phyloP scores from a whole-genome alignment of 208 protist species.

The Leptomonas pyrrhocoris region DNA sequence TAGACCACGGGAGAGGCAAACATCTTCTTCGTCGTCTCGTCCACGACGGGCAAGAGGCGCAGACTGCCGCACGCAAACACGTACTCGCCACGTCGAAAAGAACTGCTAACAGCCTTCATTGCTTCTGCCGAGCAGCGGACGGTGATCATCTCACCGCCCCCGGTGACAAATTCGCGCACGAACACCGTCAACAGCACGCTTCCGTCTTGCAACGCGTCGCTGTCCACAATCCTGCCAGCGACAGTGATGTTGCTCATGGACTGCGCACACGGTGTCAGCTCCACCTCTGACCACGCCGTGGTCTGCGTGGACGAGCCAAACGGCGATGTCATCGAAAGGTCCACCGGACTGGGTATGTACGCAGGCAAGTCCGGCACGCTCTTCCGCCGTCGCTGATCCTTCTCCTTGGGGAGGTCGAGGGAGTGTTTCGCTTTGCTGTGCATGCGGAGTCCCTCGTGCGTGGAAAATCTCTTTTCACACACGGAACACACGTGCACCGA shows the following conservation, averaged over 20 bases:
- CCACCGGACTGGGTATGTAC: constrained; percentile 89
- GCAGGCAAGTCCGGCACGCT: constrained; percentile 55
- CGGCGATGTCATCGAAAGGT: constrained; percentile 81
- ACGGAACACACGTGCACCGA: constrained; percentile 54
- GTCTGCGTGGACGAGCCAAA: constrained; percentile 48
- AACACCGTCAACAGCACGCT: constrained; percentile 56
- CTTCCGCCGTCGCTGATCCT: constrained; percentile 8
- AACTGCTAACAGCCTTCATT: constrained; percentile 9
- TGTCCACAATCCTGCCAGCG: constrained; percentile 50
- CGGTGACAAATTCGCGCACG: constrained; percentile 36
- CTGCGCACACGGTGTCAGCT: constrained; percentile 72
- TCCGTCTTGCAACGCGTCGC: constrained; percentile 31
- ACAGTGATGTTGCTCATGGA: constrained; percentile 78
- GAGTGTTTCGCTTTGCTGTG: constrained; percentile 85
- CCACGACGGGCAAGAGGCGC: constrained; percentile 56
- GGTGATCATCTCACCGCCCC: constrained; percentile 55
- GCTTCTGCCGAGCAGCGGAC: constrained; percentile 51
- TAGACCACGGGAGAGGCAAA: constrained; percentile 68
- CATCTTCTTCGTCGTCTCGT: constrained; percentile 53
- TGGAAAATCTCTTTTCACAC: constrained; percentile 71
- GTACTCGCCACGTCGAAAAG: constrained; percentile 41
- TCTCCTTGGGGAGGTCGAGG: constrained; percentile 46
- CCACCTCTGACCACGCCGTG: constrained; percentile 67
- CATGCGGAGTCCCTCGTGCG: constrained; percentile 69
- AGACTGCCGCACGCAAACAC: constrained; percentile 74